Evolutionary conservation across 129 eudicot genomes (phyloP), one percentile per base, ranked within the genome.

Genomic region (Kitagawia praeruptora): DNA sequence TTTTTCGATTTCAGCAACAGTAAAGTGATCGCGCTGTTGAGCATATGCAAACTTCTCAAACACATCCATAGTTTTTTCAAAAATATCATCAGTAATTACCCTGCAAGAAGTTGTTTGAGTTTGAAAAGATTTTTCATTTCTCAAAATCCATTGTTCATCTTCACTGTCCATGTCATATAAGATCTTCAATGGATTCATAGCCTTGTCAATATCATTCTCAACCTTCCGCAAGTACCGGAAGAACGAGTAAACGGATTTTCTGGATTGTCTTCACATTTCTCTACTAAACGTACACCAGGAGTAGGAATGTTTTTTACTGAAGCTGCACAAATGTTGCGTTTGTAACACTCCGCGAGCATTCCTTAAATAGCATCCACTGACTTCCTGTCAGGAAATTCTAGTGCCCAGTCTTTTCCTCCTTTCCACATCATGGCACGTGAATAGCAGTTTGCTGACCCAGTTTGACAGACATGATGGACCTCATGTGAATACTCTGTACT

Each of bases 1-100:
- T 58, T 89, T 91, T 51, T 91, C 93, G 4, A 91, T 76, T 82
- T 93, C 98, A 79, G 83, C 89, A 18, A 71, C 63, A 14, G 88
- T 85, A 75, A 93, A 88, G 56, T 81, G 80, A 81, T 87, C 90
- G 34, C 92, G 82, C 78, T 87, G 90, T 81, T 88, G 88, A 48
- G 88, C 85, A 81, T 87, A 91, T 28, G 97, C 87, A 81, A 89
- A 74, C 63, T 93, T 93, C 87, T 93, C 98, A 75, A 91, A 87
- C 89, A 77, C 86, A 83, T 93, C 97, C 86, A 93, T 88, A 8
- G 84, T 81, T 86, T 88, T 93, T 87, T 93, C 98, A 61, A 93
- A 91, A 78, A 87, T 61, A 76, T 88, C 93, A 79, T 88, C 90
- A 31, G 34, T 31, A 31, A 31, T 31, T 31, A 31, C 34, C 34